Percentiles rank a stretch among this genome's conserved stretches.
Evolutionary conservation across 768 basidiomycete species (phyloP).

Genomic region (Gymnopilus dilepis): DNA sequence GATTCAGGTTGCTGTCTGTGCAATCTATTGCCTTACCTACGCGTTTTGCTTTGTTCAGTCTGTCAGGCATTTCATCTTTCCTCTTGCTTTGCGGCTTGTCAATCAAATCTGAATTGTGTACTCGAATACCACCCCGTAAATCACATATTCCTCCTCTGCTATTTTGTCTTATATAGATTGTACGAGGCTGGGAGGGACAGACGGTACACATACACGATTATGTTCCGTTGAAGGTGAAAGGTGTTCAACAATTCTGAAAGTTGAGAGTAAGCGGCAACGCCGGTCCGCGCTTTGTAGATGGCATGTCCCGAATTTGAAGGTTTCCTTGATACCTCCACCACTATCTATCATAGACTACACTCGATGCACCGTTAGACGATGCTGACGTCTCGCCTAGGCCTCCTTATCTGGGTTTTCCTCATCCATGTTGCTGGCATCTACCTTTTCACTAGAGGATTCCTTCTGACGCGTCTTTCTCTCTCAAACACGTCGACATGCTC

Average conservation of each 20-base stretch:
- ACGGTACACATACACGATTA: too few species aligned
- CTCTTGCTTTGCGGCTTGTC: too few species aligned
- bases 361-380: background rate
- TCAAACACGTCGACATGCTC: conserved; percentile 55
- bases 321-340: background rate
- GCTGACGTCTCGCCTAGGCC: conserved; percentile 14
- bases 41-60: background rate
- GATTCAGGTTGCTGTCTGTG: background rate
- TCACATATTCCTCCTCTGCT: too few species aligned
- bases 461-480: conserved; percentile 79
- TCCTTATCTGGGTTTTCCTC: conserved; percentile 62
- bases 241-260: too few species aligned
- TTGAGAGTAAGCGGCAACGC: too few species aligned
- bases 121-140: too few species aligned
- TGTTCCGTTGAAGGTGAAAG: too few species aligned
- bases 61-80: background rate
- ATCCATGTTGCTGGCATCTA: conserved; percentile 82
- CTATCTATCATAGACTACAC: background rate
- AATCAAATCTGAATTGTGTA: too few species aligned
- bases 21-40: too few species aligned
- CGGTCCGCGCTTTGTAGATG: background rate
- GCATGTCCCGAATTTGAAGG: background rate
- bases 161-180: too few species aligned
- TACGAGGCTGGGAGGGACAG: too few species aligned
- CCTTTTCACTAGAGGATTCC: conserved; percentile 91